Evolutionary conservation across 805 yeast species (phyloP).

Genomic region (Zygotorulaspora florentina): DNA sequence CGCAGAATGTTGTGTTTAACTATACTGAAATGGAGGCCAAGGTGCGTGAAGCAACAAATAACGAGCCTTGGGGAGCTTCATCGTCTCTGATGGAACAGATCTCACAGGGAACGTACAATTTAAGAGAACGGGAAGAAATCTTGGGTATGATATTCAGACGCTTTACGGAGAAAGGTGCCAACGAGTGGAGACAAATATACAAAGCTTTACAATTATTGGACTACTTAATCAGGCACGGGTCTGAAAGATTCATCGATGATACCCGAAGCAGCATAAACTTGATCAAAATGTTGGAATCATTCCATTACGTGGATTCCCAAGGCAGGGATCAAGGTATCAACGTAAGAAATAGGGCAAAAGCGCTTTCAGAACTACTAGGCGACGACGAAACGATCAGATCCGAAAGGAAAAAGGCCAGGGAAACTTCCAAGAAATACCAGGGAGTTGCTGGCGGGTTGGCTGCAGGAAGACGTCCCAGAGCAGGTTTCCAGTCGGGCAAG

Average conservation of each 20-base stretch:
- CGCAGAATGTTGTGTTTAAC: constrained; percentile 94
- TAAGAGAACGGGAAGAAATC: constrained; percentile 74
- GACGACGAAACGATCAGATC: constrained; percentile 73
- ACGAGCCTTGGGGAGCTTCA: constrained; percentile 98
- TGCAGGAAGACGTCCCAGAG: constrained; percentile 31
- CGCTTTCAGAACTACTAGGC: constrained; percentile 61
- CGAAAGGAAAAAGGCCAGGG: constrained; percentile 89
- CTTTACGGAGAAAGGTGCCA: constrained; percentile 92
- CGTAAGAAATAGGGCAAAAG: constrained; percentile 86
- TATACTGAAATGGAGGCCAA: constrained; percentile 95
- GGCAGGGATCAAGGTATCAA: constrained; percentile 96
- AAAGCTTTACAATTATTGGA: constrained; percentile 90
- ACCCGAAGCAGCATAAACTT: constrained; percentile 78
- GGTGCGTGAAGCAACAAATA: constrained; percentile 96
- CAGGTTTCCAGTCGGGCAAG: constrained; percentile 25
- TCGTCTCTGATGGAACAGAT: constrained; percentile 90
- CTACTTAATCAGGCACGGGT: constrained; percentile 84
- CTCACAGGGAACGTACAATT: constrained; percentile 89
- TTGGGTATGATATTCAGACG: constrained; percentile 75
- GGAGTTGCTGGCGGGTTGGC: constrained; percentile 67
- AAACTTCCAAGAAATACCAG: constrained; percentile 74
- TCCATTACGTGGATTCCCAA: constrained; percentile 89
- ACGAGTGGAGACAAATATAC: constrained; percentile 97
- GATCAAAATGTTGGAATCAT: constrained; percentile 82
- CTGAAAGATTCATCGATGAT: constrained; percentile 93